Percentiles rank a stretch among this genome's conserved stretches.
Conservation (phyloP, 495 filamentous ascomycete genomes). For the Trichoderma virens region DNA sequence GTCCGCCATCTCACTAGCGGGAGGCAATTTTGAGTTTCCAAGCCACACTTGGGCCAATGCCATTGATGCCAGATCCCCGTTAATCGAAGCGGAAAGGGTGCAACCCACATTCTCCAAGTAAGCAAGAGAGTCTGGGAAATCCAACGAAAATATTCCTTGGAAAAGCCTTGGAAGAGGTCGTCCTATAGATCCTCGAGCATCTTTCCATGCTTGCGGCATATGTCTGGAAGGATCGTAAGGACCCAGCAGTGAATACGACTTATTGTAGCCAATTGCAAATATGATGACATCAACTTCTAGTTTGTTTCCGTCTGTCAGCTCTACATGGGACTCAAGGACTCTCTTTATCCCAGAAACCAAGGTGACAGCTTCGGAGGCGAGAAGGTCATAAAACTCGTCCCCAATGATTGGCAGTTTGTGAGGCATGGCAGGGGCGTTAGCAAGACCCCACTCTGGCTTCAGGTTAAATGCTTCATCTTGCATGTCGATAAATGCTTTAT, state of each 20-base stretch:
- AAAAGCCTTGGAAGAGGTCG: not conserved
- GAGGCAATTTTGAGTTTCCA: not conserved
- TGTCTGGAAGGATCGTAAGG: not conserved
- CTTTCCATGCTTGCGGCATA: slow-evolving; percentile 2
- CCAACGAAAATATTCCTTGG: not conserved
- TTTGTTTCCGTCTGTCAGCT: not conserved
- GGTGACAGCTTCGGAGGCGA: not conserved
- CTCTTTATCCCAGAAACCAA: not conserved
- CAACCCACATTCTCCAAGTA: not conserved
- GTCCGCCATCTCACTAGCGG: not conserved
- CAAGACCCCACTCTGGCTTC: not conserved
- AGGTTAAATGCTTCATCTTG: not conserved
- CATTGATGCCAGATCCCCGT: not conserved
- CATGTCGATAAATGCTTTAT: not conserved
- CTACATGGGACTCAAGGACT: not conserved
- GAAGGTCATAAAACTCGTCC: not conserved
- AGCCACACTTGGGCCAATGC: not conserved
- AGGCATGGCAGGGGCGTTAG: not conserved
- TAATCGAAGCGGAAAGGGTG: not conserved
- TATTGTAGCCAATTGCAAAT: not conserved
- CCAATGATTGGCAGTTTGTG: not conserved
- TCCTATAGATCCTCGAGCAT: not conserved
- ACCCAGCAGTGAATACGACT: not conserved
- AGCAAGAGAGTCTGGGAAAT: not conserved
- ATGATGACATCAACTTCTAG: not conserved